These are phyloP conservation scores for Trapa bicornis DNA, from an alignment of 345 rosid species.

Conservation along the genomic window DNA sequence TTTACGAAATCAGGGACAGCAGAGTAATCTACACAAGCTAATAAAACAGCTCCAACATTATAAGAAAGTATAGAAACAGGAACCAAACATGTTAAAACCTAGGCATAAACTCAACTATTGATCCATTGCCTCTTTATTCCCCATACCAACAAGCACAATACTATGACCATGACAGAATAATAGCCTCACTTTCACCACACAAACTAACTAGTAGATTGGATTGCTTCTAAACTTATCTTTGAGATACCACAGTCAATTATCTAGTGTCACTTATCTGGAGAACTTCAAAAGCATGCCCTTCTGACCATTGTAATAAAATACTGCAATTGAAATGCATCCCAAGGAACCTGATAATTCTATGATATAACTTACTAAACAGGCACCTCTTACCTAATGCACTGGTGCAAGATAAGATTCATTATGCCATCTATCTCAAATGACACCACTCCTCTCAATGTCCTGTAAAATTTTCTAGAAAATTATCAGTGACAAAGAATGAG, in stretches of 20 bases:
- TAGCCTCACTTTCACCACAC: background rate
- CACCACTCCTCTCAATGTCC: background rate
- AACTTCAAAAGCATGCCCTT: background rate
- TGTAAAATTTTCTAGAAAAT: background rate
- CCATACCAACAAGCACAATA: slow-evolving; percentile 9
- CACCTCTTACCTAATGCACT: background rate
- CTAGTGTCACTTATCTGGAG: background rate
- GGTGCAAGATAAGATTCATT: background rate
- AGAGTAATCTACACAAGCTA: background rate
- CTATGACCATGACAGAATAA: background rate
- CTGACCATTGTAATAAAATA: background rate
- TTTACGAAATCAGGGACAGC: background rate
- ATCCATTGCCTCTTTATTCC: slow-evolving; percentile 17
- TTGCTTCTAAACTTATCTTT: background rate
- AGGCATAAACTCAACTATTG: slow-evolving; percentile 30
- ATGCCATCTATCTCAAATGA: background rate
- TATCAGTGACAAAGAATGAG: background rate
- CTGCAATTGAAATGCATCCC: background rate
- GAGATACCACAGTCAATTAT: background rate
- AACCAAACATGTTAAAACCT: background rate
- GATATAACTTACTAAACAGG: background rate
- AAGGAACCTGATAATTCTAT: background rate
- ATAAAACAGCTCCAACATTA: background rate
- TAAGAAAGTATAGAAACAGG: background rate
- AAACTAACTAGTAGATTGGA: background rate